Conservation (phyloP, 139 green algal genomes). For the Micractinium sp. region DNA sequence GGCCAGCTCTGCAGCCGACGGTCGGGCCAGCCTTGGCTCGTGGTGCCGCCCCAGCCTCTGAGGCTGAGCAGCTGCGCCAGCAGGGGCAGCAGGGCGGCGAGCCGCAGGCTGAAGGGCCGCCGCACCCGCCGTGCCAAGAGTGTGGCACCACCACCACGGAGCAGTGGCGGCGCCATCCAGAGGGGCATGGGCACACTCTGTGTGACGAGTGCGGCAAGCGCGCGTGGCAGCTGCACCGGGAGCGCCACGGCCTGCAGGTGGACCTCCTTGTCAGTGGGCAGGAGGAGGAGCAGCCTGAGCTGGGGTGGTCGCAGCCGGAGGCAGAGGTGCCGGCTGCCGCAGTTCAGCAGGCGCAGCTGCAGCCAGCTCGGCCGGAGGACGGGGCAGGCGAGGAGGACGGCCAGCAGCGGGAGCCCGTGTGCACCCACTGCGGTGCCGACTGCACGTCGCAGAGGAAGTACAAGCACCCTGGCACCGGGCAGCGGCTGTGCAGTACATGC, state of each 20-base stretch:
- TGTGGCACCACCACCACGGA: not conserved
- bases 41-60: not conserved
- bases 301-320: too few relatives aligned
- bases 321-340: not conserved
- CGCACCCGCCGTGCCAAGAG: not conserved
- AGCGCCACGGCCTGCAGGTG: not conserved
- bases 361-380: not conserved
- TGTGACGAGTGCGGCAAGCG: conserved; percentile 10
- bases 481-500: not conserved
- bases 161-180: not conserved
- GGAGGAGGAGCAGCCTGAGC: too few relatives aligned
- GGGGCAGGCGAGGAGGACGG: not conserved
- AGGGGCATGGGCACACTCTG: not conserved
- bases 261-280: too few relatives aligned
- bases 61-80: not conserved
- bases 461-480: not conserved
- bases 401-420: not conserved
- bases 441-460: not conserved
- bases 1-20: not conserved
- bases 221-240: not conserved
- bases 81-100: not conserved
- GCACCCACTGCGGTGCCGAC: not conserved
- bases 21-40: not conserved
- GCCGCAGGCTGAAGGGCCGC: too few relatives aligned
- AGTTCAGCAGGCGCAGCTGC: not conserved